Base-by-base conservation (phyloP, 169 alveolate genomes). In the Condylostoma magnum region DNA sequence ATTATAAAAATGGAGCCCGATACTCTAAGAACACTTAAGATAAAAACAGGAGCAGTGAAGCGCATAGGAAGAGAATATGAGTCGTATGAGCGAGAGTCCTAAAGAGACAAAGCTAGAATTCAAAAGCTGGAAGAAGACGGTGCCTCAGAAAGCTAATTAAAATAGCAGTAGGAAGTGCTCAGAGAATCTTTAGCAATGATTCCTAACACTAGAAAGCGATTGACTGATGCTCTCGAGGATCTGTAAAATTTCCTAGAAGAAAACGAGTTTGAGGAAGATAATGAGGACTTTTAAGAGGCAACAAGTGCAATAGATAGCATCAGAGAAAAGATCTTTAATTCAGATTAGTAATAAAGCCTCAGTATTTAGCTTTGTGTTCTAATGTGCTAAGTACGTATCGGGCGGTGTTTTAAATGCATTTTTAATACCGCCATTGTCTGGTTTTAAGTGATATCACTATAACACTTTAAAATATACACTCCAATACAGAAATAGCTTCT, bases 101-200 rank as follows among this genome's bases (percentile, higher is more conserved):
- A 46, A 27, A 66, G 31, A 31, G 65, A 66, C 22, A 43, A 31
- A 25, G 75, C 43, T 12, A 25, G 75, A 47, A 66, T 66, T 22
- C 50, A 25, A 20, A 66, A 66, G 36, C 66, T 66, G 6, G 47
- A 47, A 36, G 75, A 66, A 25, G 22, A n/a, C n/a, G 65, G 65
- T 8, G 75, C 20, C 15, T 43, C 50, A 0, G 58, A 41, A 0
- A 43, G 47, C 30, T 28, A n/a, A 1, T 46, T 66, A 0, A 66
- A 36, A 31, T 46, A 66, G 30, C 75, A 66, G 36, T 57, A 66
- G 47, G 75, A 66, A 22, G 75, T 66, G 30, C 75, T 66, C 12
- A 46, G 27, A 3, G 75, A 66, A 28, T 28, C 75, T 12, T 22
- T 66, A 30, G 10, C 44, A 6, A 66, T 66, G 75, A 10, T 66